phyloP scores from a whole-genome alignment of 2,329 filamentous ascomycete species.

The Cercospora beticola region DNA sequence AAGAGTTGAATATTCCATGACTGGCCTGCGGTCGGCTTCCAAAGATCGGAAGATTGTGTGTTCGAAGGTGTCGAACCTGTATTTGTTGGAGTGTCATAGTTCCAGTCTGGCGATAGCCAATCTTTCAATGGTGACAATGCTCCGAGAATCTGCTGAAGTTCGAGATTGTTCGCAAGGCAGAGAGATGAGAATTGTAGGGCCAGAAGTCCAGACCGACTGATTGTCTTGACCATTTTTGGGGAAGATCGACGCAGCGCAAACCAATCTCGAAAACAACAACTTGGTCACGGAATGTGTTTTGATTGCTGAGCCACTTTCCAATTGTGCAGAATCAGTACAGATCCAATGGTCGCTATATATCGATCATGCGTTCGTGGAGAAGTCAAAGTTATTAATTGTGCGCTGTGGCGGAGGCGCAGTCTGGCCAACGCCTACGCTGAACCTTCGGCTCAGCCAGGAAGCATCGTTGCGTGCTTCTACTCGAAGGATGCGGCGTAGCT shows the following conservation, averaged over 20 bases:
- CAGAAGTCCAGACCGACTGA: background rate
- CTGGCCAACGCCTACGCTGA: background rate
- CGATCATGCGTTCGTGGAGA: background rate
- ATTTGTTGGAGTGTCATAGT: background rate
- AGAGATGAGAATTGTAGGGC: background rate
- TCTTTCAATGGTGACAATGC: background rate
- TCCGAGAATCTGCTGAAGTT: constrained; percentile 1
- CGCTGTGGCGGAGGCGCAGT: background rate
- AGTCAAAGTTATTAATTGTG: background rate
- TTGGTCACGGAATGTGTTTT: background rate
- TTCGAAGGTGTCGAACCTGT: background rate
- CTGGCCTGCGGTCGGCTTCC: constrained; percentile 18
- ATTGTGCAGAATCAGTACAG: background rate
- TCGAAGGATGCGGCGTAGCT: background rate
- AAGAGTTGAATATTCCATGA: constrained; percentile 23
- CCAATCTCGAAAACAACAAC: background rate
- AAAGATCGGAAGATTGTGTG: background rate
- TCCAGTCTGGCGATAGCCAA: background rate
- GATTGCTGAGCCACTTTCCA: background rate
- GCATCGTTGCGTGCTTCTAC: background rate
- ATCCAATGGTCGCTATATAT: background rate
- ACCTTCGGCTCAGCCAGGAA: background rate
- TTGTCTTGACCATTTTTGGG: background rate
- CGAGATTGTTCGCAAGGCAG: background rate
- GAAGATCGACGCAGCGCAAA: background rate